Conservation (phyloP, 2,329 filamentous ascomycete genomes). For the Clonostachys byssicola region DNA sequence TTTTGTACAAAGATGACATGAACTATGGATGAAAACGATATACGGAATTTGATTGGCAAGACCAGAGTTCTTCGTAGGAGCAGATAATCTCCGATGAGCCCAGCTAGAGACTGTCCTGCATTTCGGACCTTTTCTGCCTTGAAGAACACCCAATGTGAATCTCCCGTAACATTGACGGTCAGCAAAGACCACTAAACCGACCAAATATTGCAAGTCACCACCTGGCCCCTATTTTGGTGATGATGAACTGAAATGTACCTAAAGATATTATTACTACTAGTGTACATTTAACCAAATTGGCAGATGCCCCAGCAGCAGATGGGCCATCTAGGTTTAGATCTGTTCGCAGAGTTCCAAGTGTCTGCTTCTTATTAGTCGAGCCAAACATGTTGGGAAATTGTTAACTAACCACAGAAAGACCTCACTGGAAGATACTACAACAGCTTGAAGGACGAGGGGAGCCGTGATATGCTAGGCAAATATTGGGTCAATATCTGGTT, state of each 20-base stretch:
- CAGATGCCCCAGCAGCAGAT: conserved; percentile 13
- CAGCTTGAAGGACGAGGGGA: neutral
- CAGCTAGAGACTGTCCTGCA: no score
- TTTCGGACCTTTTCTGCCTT: no score
- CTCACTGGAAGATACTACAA: neutral
- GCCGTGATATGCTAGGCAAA: neutral
- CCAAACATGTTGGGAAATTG: neutral
- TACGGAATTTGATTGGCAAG: no score
- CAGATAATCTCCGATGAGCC: no score
- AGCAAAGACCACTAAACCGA: conserved; percentile 7
- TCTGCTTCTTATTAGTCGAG: neutral
- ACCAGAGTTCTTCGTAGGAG: no score
- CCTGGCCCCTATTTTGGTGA: conserved; percentile 9
- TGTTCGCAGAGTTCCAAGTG: neutral
- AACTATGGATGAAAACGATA: no score
- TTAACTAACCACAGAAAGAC: neutral
- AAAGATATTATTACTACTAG: conserved; percentile 9
- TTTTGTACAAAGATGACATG: no score
- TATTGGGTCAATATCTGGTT: neutral
- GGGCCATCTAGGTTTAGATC: conserved; percentile 10
- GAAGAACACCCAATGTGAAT: no score
- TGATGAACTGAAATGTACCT: conserved; percentile 8
- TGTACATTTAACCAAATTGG: conserved; percentile 12
- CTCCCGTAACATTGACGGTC: neutral
- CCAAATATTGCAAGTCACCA: conserved; percentile 16